Conservation (phyloP, 495 filamentous ascomycete genomes). For the Mytilinidion resinicola region DNA sequence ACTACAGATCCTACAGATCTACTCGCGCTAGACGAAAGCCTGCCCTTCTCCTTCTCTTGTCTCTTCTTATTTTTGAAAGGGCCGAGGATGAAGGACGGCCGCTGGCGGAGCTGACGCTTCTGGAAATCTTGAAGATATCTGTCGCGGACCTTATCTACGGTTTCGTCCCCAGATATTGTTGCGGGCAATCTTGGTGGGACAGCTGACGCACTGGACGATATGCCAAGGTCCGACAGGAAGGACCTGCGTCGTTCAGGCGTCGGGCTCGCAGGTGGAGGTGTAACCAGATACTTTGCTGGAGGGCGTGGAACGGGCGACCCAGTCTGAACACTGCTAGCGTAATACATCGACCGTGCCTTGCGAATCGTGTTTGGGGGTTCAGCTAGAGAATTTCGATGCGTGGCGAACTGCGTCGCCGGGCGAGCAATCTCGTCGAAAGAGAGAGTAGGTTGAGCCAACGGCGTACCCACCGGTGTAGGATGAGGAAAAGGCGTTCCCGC, state of each 20-base stretch:
- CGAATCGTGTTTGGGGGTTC: slow-evolving; percentile 19
- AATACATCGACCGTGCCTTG: slow-evolving; percentile 27
- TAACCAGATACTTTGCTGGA: slow-evolving; percentile 20
- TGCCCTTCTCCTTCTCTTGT: slow-evolving; percentile 21
- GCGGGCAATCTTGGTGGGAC: slow-evolving; percentile 9
- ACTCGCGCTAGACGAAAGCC: neutral
- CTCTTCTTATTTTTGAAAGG: slow-evolving; percentile 35
- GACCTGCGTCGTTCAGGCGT: slow-evolving; percentile 5
- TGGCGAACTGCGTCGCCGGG: slow-evolving; percentile 18
- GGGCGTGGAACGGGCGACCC: slow-evolving; percentile 21
- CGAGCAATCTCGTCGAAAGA: slow-evolving; percentile 19
- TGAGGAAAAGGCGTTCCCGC: slow-evolving; percentile 12
- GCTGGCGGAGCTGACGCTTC: slow-evolving; percentile 26
- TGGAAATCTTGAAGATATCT: slow-evolving; percentile 34
- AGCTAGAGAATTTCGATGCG: slow-evolving; percentile 10
- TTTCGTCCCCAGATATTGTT: slow-evolving; percentile 9
- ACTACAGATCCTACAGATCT: neutral
- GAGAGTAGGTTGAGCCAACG: slow-evolving; percentile 4
- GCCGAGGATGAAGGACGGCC: slow-evolving; percentile 33
- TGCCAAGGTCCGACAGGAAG: neutral
- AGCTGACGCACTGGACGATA: slow-evolving; percentile 1
- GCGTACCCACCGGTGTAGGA: neutral
- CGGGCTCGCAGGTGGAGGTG: slow-evolving; percentile 10
- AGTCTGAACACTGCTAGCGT: slow-evolving; percentile 25
- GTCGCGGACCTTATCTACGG: slow-evolving; percentile 25